These are phyloP conservation scores for Carex myosuroides DNA, from an alignment of 176 grass and related monocot genomes.

Conservation along the genomic window DNA sequence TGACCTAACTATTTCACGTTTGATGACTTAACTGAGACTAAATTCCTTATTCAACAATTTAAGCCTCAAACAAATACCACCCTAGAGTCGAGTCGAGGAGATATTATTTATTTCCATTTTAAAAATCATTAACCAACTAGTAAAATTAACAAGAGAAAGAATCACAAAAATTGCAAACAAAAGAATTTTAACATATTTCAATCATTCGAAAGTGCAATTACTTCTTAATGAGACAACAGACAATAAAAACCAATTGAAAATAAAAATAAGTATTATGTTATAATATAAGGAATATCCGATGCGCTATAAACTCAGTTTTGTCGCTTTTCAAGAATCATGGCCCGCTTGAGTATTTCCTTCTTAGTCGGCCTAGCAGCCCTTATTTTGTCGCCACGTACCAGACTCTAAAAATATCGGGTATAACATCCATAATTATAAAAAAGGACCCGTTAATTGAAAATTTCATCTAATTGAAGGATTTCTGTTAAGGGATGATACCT, in stretches of 20 bases:
- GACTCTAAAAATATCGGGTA: conserved; percentile 48
- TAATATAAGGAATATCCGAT: conserved; percentile 10
- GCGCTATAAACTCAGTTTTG: conserved; percentile 26
- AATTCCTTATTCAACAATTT: too few relatives aligned
- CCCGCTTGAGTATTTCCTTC: conserved; percentile 58
- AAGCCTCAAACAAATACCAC: too few relatives aligned
- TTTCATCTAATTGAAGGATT: neutral
- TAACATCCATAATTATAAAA: conserved; percentile 16
- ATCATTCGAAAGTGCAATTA: neutral
- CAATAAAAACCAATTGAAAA: neutral
- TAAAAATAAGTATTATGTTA: conserved; percentile 29
- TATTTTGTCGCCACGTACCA: conserved; percentile 63
- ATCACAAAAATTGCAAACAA: neutral
- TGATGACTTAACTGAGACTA: too few relatives aligned
- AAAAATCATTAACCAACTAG: neutral
- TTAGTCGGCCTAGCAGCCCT: conserved; percentile 53
- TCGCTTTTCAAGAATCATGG: conserved; percentile 40
- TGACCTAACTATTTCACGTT: too few relatives aligned
- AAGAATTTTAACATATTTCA: neutral
- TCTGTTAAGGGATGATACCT: conserved; percentile 52
- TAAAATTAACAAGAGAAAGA: neutral
- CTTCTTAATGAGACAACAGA: neutral
- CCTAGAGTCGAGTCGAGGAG: too few relatives aligned
- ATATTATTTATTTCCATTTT: neutral
- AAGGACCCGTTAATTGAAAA: neutral